Evolutionary conservation across 2,329 filamentous ascomycete genomes (phyloP).

Genomic region (Macrophomina tecta): DNA sequence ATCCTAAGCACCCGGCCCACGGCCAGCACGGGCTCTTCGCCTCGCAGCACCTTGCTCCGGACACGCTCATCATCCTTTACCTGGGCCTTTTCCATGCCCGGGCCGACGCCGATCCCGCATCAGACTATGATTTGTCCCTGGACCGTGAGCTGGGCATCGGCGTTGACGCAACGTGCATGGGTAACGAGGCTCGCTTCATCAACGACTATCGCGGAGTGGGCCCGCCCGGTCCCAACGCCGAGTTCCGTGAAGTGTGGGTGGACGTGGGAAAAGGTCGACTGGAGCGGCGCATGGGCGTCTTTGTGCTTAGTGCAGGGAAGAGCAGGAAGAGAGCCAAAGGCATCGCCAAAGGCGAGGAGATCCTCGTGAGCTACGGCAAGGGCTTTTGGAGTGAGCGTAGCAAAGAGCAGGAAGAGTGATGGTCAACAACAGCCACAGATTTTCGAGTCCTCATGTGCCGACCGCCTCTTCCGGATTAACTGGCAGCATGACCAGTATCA

Average conservation of each 20-base stretch:
- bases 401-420: slow-evolving; percentile 30
- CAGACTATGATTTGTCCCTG: slow-evolving; percentile 59
- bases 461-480: background rate
- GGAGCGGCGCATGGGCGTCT: slow-evolving; percentile 58
- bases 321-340: slow-evolving; percentile 54
- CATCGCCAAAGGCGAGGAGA: slow-evolving; percentile 56
- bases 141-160: slow-evolving; percentile 56
- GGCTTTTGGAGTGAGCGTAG: slow-evolving; percentile 54
- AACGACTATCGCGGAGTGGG: slow-evolving; percentile 60
- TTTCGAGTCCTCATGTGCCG: background rate
- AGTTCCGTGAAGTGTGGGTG: slow-evolving; percentile 49
- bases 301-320: slow-evolving; percentile 56
- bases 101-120: slow-evolving; percentile 48
- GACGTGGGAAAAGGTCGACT: slow-evolving; percentile 44
- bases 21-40: slow-evolving; percentile 58
- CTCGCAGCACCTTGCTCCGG: slow-evolving; percentile 50
- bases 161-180: slow-evolving; percentile 55
- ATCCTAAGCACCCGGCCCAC: slow-evolving; percentile 53
- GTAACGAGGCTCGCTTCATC: slow-evolving; percentile 60
- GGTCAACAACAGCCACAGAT: background rate
- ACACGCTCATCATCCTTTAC: slow-evolving; percentile 57
- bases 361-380: slow-evolving; percentile 61
- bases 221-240: slow-evolving; percentile 47
- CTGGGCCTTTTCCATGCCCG: slow-evolving; percentile 56
- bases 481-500: background rate